These are phyloP conservation scores for Lithospermum erythrorhizon DNA, from an alignment of 257 asterid species.

Conservation along the genomic window DNA sequence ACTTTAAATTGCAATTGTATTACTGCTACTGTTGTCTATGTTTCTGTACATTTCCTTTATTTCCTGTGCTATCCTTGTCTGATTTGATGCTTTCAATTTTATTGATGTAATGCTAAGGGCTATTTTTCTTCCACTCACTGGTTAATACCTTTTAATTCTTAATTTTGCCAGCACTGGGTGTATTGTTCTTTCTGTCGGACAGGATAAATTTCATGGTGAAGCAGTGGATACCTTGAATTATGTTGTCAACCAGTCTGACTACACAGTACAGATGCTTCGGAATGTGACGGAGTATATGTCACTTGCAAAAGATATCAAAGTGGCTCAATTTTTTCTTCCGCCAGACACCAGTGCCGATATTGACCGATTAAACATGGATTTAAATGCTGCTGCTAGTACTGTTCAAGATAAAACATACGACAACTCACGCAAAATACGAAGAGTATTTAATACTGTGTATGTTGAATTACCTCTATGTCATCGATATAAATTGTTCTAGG, in stretches of 20 bases:
- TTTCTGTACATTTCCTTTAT: not conserved
- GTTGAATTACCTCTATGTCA: conserved; percentile 12
- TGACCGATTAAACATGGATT: conserved; percentile 55
- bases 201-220: conserved; percentile 67
- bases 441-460: conserved; percentile 67
- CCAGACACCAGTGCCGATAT: conserved; percentile 62
- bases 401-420: conserved; percentile 60
- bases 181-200: conserved; percentile 87
- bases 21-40: not conserved
- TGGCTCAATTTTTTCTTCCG: conserved; percentile 85
- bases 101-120: not conserved
- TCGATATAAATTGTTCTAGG: not conserved
- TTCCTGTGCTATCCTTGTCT: too few species aligned
- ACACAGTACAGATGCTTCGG: conserved; percentile 71
- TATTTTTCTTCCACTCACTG: conserved; percentile 1
- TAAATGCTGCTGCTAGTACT: conserved; percentile 59
- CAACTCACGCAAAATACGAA: conserved; percentile 51
- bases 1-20: not conserved
- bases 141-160: conserved; percentile 6
- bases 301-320: conserved; percentile 73
- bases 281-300: conserved; percentile 69
- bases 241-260: conserved; percentile 92
- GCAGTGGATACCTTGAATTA: conserved; percentile 59
- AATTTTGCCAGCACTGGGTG: conserved; percentile 65
- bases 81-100: too few species aligned